Conservation (phyloP, 495 filamentous ascomycete species). For the Corynascus novoguineensis region DNA sequence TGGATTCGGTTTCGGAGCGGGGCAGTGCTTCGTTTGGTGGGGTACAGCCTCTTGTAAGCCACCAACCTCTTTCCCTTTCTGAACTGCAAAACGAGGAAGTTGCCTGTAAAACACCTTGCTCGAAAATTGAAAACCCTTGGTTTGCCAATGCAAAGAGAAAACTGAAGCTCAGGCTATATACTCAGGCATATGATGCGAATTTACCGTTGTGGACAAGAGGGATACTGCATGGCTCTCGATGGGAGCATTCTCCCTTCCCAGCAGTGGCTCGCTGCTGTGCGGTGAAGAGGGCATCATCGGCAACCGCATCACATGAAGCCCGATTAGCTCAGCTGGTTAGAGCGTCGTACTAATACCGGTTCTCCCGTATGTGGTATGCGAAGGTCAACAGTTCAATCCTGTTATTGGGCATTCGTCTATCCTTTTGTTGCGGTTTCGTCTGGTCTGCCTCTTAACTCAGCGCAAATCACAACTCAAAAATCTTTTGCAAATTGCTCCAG, state of each 20-base stretch:
- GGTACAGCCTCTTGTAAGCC: background rate
- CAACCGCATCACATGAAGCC: constrained; percentile 10
- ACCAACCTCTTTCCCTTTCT: too few species aligned
- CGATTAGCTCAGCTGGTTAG: constrained; percentile 34
- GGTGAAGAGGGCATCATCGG: too few species aligned
- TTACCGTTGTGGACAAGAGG: too few species aligned
- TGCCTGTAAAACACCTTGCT: background rate
- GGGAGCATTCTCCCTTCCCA: background rate
- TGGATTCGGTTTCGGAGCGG: constrained; percentile 1
- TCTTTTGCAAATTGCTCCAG: too few species aligned
- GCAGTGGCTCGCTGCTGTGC: background rate
- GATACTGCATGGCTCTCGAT: background rate
- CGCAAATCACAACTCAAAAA: too few species aligned
- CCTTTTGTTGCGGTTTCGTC: background rate
- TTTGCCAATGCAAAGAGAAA: background rate
- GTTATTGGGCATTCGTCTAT: constrained; percentile 28
- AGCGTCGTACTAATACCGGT: constrained; percentile 32
- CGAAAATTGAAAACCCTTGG: background rate
- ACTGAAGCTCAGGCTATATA: too few species aligned
- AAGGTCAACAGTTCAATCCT: constrained; percentile 36
- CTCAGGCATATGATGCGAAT: too few species aligned
- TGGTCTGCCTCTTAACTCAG: too few species aligned
- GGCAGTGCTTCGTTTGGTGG: constrained; percentile 10
- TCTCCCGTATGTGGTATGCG: constrained; percentile 22
- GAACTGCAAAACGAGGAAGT: background rate